phyloP scores from a whole-genome alignment of 1,284 basidiomycete species.

The Ustilago loliicola region DNA sequence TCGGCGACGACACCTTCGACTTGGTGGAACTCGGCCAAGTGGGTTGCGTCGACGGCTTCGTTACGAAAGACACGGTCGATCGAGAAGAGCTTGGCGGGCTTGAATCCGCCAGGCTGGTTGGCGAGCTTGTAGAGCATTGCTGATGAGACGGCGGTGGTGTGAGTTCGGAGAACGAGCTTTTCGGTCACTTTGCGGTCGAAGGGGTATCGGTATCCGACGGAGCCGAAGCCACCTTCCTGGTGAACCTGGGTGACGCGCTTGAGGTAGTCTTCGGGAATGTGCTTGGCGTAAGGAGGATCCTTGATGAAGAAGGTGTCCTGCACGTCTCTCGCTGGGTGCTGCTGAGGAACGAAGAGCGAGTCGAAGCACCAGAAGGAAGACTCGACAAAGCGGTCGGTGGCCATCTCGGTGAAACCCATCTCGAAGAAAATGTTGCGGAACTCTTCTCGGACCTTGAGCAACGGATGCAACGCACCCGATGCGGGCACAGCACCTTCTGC shows the following conservation, averaged over 20 bases:
- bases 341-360: constrained; percentile 96
- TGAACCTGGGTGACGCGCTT: constrained; percentile 88
- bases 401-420: constrained; percentile 99
- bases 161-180: constrained; percentile 93
- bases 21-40: constrained; percentile 99
- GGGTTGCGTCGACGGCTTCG: constrained; percentile 99
- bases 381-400: constrained; percentile 96
- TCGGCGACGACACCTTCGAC: constrained; percentile 99
- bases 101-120: constrained; percentile 81
- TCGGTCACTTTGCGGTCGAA: constrained; percentile 92
- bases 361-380: constrained; percentile 99
- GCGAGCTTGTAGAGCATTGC: constrained; percentile 88
- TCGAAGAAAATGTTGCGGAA: constrained; percentile 98
- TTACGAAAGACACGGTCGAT: constrained; percentile 99
- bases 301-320: constrained; percentile 99
- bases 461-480: constrained; percentile 92
- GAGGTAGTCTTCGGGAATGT: constrained; percentile 88
- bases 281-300: constrained; percentile 84
- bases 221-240: constrained; percentile 91
- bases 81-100: constrained; percentile 95
- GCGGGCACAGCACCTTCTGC: constrained; percentile 90
- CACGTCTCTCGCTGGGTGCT: constrained; percentile 96
- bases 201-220: constrained; percentile 97
- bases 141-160: constrained; percentile 95
- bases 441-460: constrained; percentile 98